These are phyloP conservation scores for Dianthus caryophyllus DNA, from an alignment of 148 eudicot genomes.

Conservation along the genomic window DNA sequence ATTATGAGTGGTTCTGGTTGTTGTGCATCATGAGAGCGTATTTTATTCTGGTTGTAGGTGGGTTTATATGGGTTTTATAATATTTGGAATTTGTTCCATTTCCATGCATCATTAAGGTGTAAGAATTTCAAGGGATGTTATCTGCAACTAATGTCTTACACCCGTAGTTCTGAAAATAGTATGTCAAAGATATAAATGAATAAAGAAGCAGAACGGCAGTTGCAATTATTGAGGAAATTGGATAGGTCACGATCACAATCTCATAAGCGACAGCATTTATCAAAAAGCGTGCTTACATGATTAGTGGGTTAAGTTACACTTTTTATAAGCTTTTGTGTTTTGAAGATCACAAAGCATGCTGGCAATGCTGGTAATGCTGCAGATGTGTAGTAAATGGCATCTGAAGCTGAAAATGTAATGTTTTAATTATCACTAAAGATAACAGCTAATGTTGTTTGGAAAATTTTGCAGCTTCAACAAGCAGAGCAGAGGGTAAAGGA, in stretches of 20 bases:
- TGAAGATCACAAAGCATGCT: not conserved
- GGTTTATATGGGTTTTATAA: too few species aligned
- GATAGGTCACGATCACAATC: not conserved
- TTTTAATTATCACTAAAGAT: not conserved
- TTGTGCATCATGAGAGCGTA: too few species aligned
- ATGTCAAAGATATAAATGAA: not conserved
- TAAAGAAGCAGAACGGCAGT: not conserved
- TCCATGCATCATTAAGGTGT: not conserved
- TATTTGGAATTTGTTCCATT: not conserved
- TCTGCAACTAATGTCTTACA: not conserved
- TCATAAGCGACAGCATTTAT: not conserved
- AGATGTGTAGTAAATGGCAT: not conserved
- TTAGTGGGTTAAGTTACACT: not conserved
- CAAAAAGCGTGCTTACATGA: not conserved
- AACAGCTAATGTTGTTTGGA: slow-evolving; percentile 18
- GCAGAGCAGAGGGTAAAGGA: slow-evolving; percentile 64
- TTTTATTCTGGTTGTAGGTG: too few species aligned
- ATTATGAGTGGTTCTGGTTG: not conserved
- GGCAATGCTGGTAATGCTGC: not conserved
- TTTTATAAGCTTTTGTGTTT: not conserved
- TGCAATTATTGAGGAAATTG: not conserved
- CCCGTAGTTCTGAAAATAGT: not conserved
- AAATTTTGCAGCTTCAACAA: slow-evolving; percentile 57
- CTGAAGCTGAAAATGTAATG: not conserved
- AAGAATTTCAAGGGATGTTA: not conserved